Conservation (phyloP, 2,329 filamentous ascomycete genomes). For the Verticillium albo-atrum region DNA sequence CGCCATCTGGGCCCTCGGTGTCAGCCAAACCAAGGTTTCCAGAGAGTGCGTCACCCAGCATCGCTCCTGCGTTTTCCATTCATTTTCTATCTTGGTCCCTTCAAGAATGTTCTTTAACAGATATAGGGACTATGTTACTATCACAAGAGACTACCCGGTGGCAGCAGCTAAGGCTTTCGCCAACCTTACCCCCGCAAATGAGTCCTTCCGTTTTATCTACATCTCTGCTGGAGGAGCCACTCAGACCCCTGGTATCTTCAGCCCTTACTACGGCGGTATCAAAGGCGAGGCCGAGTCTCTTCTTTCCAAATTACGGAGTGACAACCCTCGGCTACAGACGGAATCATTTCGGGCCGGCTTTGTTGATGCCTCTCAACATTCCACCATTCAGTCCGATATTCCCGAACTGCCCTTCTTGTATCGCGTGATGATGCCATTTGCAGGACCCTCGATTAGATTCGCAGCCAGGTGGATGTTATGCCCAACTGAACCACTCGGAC, state of each 20-base stretch:
- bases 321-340: neutral
- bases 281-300: conserved; percentile 63
- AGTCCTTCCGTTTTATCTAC: conserved; percentile 65
- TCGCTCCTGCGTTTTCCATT: too few relatives aligned
- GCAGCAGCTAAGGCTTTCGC: conserved; percentile 59
- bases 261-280: conserved; percentile 54
- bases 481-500: conserved; percentile 39
- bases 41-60: too few relatives aligned
- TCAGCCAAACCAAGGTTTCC: too few relatives aligned
- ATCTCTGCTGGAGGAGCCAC: conserved; percentile 63
- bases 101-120: neutral
- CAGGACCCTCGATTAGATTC: neutral
- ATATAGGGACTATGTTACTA: conserved; percentile 32
- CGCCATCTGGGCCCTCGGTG: too few relatives aligned
- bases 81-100: neutral
- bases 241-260: conserved; percentile 48
- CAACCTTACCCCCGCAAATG: conserved; percentile 32
- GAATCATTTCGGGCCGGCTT: neutral
- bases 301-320: conserved; percentile 44
- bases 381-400: neutral
- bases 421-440: neutral
- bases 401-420: neutral
- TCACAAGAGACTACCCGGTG: conserved; percentile 63
- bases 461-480: conserved; percentile 18
- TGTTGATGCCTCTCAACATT: neutral